phyloP scores from a whole-genome alignment of 2,329 filamentous ascomycete species.

The Amylocarpus encephaloides region DNA sequence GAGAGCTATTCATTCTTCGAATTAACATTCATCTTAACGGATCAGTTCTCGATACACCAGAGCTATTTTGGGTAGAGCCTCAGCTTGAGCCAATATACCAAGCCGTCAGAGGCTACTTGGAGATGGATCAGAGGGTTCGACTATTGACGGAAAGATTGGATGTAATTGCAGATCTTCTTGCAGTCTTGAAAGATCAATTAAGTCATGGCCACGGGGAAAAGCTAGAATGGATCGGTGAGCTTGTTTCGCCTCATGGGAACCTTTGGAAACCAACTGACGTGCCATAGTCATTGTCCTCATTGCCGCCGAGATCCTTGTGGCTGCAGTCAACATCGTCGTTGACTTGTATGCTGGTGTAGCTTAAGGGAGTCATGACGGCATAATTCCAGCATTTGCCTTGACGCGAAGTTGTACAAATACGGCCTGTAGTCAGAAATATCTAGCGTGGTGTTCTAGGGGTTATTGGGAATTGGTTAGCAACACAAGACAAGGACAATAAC shows the following conservation, averaged over 20 bases:
- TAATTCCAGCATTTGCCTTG: too few species aligned
- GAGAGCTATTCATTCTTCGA: constrained; percentile 92
- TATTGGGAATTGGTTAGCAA: too few species aligned
- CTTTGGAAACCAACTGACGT: constrained; percentile 1
- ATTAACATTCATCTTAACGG: constrained; percentile 99
- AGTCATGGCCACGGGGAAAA: constrained; percentile 90
- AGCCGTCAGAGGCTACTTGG: constrained; percentile 88
- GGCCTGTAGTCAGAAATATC: too few species aligned
- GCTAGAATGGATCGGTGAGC: constrained; percentile 80
- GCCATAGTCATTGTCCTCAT: constrained; percentile 82
- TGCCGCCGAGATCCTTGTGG: constrained; percentile 89
- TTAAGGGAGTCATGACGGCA: constrained; percentile 26
- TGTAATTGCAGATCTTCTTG: constrained; percentile 87
- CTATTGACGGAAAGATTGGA: constrained; percentile 84
- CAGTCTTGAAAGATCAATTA: constrained; percentile 90
- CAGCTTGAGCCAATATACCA: constrained; percentile 95
- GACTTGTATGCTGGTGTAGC: constrained; percentile 73
- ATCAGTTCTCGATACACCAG: constrained; percentile 90
- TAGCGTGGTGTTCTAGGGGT: too few species aligned
- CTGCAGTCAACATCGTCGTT: constrained; percentile 89
- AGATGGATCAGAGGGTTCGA: constrained; percentile 94
- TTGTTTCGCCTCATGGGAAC: not conserved
- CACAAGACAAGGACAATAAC: too few species aligned
- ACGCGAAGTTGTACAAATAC: too few species aligned
- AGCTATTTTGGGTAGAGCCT: constrained; percentile 97